Evolutionary conservation across 2,329 filamentous ascomycete genomes (phyloP).

Genomic region (Trichoderma sp.): DNA sequence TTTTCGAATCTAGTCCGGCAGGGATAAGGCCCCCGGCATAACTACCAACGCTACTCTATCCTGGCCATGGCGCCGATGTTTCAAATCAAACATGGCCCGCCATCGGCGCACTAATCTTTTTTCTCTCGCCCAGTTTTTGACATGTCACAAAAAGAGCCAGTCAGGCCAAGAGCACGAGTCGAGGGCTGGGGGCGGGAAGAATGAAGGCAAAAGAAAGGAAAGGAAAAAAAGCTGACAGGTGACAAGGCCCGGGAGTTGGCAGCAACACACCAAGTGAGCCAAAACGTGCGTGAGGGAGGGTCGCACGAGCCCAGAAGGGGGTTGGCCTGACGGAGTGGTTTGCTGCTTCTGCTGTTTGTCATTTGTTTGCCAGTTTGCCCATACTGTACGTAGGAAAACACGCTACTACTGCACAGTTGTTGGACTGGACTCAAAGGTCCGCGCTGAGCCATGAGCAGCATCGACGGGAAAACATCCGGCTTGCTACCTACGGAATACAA

Average conservation of each 20-base stretch:
- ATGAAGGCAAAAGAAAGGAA: not conserved
- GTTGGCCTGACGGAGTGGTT: not conserved
- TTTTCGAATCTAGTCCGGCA: not conserved
- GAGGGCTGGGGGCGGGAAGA: not conserved
- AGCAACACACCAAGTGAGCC: not conserved
- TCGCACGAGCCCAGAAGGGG: not conserved
- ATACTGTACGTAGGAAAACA: not conserved
- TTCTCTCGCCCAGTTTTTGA: not conserved
- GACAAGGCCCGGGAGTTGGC: not conserved
- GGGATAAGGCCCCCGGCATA: not conserved
- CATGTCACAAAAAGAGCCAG: not conserved
- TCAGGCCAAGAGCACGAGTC: conserved; percentile 5
- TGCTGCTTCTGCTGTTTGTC: not conserved
- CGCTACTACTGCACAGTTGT: not conserved
- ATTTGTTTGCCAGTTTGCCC: not conserved
- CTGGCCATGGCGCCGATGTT: conserved; percentile 24
- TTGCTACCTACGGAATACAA: not conserved
- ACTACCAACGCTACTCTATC: not conserved
- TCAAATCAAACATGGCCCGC: conserved; percentile 22
- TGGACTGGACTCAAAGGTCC: not conserved
- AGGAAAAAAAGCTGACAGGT: not conserved
- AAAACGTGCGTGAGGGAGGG: not conserved
- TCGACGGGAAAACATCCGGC: not conserved
- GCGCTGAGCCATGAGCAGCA: not conserved
- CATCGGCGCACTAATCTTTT: conserved; percentile 21